phyloP scores from a whole-genome alignment of 441 rosid species.

The Iberis amara region DNA sequence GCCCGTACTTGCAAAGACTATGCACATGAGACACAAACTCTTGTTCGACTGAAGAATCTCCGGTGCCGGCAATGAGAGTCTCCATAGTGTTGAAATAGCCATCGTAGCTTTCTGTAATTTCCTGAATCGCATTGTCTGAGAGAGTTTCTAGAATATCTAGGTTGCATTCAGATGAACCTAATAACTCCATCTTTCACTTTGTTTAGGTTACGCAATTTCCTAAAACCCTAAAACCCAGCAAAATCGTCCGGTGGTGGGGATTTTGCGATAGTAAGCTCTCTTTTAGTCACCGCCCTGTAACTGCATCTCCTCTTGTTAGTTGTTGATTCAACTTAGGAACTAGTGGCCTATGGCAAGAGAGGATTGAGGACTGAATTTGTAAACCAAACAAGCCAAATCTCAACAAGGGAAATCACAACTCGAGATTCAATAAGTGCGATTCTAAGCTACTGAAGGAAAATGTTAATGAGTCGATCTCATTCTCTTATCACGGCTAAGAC shows the following conservation, averaged over 20 bases:
- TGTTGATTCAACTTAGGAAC: too few relatives aligned
- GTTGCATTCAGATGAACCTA: slow-evolving; percentile 37
- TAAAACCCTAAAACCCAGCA: slow-evolving; percentile 21
- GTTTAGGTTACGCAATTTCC: neutral
- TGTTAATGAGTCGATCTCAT: too few relatives aligned
- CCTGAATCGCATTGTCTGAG: slow-evolving; percentile 42
- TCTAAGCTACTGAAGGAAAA: too few relatives aligned
- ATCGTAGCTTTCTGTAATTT: slow-evolving; percentile 49
- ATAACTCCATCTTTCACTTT: slow-evolving; percentile 40
- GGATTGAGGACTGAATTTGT: too few relatives aligned
- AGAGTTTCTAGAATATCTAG: slow-evolving; percentile 49
- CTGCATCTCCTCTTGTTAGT: too few relatives aligned
- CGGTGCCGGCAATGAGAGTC: slow-evolving; percentile 46
- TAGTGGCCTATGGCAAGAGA: too few relatives aligned
- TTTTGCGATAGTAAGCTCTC: too few relatives aligned
- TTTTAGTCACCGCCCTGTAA: too few relatives aligned
- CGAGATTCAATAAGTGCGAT: too few relatives aligned
- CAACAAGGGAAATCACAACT: too few relatives aligned
- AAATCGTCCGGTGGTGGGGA: neutral
- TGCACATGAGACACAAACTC: slow-evolving; percentile 48
- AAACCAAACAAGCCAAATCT: too few relatives aligned
- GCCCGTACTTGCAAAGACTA: slow-evolving; percentile 64
- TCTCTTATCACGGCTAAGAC: too few relatives aligned
- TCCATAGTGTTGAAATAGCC: slow-evolving; percentile 53
- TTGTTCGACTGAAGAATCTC: slow-evolving; percentile 35